Base-by-base conservation (phyloP, 805 yeast species). In the Saturnispora dispora region DNA sequence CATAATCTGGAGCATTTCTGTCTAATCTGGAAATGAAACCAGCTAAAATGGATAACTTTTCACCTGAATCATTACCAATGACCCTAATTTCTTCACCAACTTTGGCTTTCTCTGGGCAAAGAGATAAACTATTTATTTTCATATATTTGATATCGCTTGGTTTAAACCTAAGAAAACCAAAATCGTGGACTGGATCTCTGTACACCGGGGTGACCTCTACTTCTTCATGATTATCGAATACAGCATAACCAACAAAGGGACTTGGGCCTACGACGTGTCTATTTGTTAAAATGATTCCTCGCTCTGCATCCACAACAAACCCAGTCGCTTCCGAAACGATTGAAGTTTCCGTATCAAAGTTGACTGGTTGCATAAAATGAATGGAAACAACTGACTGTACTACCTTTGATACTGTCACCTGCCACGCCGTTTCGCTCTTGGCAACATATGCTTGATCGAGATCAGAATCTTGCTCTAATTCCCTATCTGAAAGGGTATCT, bases 1-100 rank as follows among this genome's bases (percentile, higher is more conserved):
- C 97, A 61, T 90, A 90, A 57, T 87, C 95, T 2, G 97, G 97
- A 5, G 96, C 95, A 64, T 89, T 89, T 73, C 97, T 81, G 69
- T 89, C 96, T 53, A 88, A 69, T 64, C 96, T 79, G 18, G 83
- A 78, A 36, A 84, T 85, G 66, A 89, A 88, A 33, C 97, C 97
- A 1, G 96, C 79, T 58, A 89, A 71, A 60, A 90, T 90, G 47
- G 95, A 83, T 45, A 90, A 72, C 67, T 90, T 89, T 65, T 90
- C 97, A 63, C 96, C 97, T 13, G 96, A 95, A 71, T 90, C 97
- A 67, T 90, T 90, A 73, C 97, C 97, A 37, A 90, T 90, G 28
- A 90, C 96, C 61, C 96, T 77, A 61, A 90, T 89, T 64, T 90
- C 97, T 39, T 88, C 79, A 36, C 97, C 97, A n/a, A 90, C 90